Percentiles rank a stretch among this genome's conserved stretches.
phyloP scores from a whole-genome alignment of 176 grass and related monocot genomes.

The Carex littledalei region DNA sequence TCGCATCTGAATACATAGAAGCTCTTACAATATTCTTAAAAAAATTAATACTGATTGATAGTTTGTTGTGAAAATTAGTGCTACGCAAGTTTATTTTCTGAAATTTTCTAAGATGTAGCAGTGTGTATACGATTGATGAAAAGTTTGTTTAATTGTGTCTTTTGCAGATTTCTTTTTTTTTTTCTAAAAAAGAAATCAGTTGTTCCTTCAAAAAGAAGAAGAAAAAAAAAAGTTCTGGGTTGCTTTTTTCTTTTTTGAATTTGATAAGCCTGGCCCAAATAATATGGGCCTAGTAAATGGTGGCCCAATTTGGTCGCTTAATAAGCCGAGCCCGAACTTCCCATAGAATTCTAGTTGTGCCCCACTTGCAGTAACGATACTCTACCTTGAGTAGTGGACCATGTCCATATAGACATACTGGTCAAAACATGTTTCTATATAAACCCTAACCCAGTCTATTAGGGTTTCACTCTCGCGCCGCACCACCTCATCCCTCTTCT shows the following conservation, averaged over 20 bases:
- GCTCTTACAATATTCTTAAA: too few relatives aligned
- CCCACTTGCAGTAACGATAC: neutral
- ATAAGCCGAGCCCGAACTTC: neutral
- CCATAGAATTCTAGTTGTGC: neutral
- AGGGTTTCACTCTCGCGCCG: slow-evolving; percentile 30
- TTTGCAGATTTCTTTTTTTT: neutral
- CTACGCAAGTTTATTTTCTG: neutral
- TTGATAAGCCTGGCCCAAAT: neutral
- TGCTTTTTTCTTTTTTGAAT: neutral
- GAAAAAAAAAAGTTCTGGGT: neutral
- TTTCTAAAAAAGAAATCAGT: neutral
- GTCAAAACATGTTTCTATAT: neutral
- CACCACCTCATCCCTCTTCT: neutral
- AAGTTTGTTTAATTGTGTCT: neutral
- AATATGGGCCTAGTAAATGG: neutral
- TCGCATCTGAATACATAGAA: neutral
- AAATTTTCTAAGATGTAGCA: neutral
- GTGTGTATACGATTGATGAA: neutral
- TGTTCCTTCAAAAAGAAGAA: neutral
- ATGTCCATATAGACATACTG: neutral
- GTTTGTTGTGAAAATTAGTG: neutral
- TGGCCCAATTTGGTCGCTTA: neutral
- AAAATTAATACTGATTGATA: neutral
- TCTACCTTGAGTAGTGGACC: neutral
- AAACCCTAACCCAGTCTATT: neutral